Base-by-base conservation (phyloP, 2,329 filamentous ascomycete genomes). In the Zelopaecilomyces penicillatus region DNA sequence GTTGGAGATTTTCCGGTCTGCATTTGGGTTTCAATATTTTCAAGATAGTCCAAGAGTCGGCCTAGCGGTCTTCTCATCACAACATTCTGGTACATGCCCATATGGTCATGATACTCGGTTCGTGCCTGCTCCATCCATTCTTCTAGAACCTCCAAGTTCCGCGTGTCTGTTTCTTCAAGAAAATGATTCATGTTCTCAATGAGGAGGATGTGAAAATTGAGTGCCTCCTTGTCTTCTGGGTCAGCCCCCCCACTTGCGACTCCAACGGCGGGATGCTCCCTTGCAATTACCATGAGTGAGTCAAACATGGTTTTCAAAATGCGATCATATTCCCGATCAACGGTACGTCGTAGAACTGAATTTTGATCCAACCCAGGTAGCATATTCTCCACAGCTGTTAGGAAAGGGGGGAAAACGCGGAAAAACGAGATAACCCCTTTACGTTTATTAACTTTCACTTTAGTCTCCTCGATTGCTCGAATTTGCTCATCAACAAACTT, bases 171-270 rank as follows among this genome's bases (percentile, higher is more conserved):
- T 63, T 96, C 90, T 61, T 97, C 90, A 8, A 93, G 73, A 66
- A 95, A 97, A 65, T 95, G 89, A 60, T 96, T 94, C 89, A 96
- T 96, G 64, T 98, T 98, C 65, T 98, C 91, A 54, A 98, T 97
- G 43, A 97, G 75, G 31, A 97, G 75, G 57, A 98, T 95, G 65
- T 97, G 90, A 67, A 95, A 95, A 67, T 97, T 97, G 49, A 98
- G 77, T 5, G 89, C 87, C 64, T 96, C 90, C 67, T 98, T 97
- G 61, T 97, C 93, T 63, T 97, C 93, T 1, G 76, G 75, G 53
- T 80, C 76, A 9, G 70, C 69, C 9, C 68, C 63, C 37, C 67
- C 67, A 44, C 54, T 64, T 5, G 61, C 65, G 27, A 71, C 64
- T 9, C 68, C 65, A 27, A 67, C 74, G 46, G 65, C 71, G 29